Evolutionary conservation across 805 yeast genomes (phyloP).

Genomic region (Saccharomyces paradoxus): DNA sequence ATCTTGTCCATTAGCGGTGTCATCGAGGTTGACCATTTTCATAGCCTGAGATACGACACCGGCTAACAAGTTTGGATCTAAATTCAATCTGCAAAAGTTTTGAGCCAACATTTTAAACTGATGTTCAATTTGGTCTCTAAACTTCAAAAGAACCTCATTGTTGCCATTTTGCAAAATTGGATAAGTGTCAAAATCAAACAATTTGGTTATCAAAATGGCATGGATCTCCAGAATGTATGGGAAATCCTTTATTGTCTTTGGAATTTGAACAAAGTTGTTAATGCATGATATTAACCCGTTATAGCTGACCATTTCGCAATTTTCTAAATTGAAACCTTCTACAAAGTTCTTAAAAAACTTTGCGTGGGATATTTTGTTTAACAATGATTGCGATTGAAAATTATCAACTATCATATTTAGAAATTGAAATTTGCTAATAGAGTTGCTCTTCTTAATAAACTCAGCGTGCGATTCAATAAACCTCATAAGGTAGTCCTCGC

Average conservation of each 20-base stretch:
- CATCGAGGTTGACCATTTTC: constrained; percentile 11
- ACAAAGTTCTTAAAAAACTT: constrained; percentile 27
- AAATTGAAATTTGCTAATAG: constrained; percentile 21
- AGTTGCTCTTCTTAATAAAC: constrained; percentile 4
- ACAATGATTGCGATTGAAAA: constrained; percentile 18
- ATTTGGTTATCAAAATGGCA: constrained; percentile 30
- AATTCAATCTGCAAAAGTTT: constrained; percentile 19
- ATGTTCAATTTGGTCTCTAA: constrained; percentile 26
- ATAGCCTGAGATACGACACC: constrained; percentile 25
- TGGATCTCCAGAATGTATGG: constrained; percentile 26
- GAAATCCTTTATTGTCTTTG: constrained; percentile 21
- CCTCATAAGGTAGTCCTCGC: constrained; percentile 27
- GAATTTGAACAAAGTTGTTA: constrained; percentile 24
- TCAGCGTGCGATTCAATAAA: constrained; percentile 32
- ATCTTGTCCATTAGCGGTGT: constrained; percentile 7
- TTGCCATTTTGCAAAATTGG: constrained; percentile 4
- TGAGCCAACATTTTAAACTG: constrained; percentile 21
- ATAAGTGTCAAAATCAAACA: constrained; percentile 28
- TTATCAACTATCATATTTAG: constrained; percentile 21
- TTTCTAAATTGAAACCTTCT: constrained; percentile 13
- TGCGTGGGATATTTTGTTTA: constrained; percentile 22
- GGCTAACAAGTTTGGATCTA: constrained; percentile 21
- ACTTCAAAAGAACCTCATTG: constrained; percentile 22
- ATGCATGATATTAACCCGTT: constrained; percentile 30
- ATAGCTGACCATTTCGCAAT: constrained; percentile 15